Base-by-base conservation (phyloP, 257 asterid genomes). In the Ballota nigra region DNA sequence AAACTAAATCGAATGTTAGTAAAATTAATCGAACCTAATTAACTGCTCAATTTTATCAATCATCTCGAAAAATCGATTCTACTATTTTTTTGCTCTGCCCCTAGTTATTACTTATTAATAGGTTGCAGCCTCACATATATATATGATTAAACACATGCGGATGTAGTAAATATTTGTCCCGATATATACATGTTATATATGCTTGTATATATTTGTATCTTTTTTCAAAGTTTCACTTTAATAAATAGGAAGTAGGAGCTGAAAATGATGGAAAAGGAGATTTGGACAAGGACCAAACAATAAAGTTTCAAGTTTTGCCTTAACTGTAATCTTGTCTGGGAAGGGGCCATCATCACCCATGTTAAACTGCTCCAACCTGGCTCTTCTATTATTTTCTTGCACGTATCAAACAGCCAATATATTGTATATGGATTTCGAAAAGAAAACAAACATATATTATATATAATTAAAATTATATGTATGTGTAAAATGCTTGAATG, bases 241-340 rank as follows among this genome's bases (percentile, higher is more conserved):
- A 61, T 31, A 63, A 61, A 13, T 40, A 20, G 55, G 52, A 19
- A 36, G 31, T 45, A 45, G 26, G 6, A 8, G 28, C 2, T 55
- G 61, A 55, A 55, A 55, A 55, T 20, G 61, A 9, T 22, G 33
- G 31, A 62, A 62, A 59, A 59, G 11, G 40, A 59, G 65, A 59
- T 57, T 59, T 59, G 68, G 68, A 62, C 49, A 62, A 9, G 28
- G 68, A 40, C 23, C 36, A 22, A 31, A 68, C 47, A 52, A 66
- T 49, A 29, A 28, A 70, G 26, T 36, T 31, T 13, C 23, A 71
- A 43, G 62, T 71, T 38, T 55, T 70, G 22, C 75, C 52, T 31
- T 22, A 70, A 57, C 63, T 71, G 63, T 31, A 47, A 49, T n/a
- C 41, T 62, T 72, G 77, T 33, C 57, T 29, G 10, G 34, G 16